A percentile compares a stretch with the other conserved stretches of the same genome.
Conservation (phyloP, 345 rosid genomes). For the Citrus maxima region DNA sequence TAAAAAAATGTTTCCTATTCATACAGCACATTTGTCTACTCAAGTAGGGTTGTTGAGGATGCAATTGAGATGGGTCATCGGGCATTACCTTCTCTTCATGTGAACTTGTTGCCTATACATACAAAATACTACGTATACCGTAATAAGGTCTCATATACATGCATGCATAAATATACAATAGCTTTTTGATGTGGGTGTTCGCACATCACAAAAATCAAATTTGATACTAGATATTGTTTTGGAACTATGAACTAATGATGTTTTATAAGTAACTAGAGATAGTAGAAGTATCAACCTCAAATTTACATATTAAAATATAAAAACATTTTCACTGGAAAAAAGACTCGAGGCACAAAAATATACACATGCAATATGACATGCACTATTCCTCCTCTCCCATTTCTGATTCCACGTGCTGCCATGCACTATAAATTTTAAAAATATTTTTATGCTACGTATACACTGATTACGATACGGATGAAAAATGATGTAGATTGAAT, state of each 20-base stretch:
- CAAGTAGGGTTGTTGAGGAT: conserved; percentile 21
- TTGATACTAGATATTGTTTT: neutral
- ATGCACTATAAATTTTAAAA: neutral
- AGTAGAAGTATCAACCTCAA: too few species aligned
- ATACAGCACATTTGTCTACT: conserved; percentile 18
- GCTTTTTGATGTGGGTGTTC: too few species aligned
- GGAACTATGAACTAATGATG: too few species aligned
- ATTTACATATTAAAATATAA: too few species aligned
- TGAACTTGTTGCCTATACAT: neutral
- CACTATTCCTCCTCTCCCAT: neutral
- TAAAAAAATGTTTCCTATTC: conserved; percentile 32
- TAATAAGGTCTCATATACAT: neutral
- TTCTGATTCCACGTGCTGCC: too few species aligned
- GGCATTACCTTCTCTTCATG: neutral
- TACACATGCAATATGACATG: neutral
- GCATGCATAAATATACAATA: too few species aligned
- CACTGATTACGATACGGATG: neutral
- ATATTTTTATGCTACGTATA: neutral
- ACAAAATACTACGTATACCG: neutral
- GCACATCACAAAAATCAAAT: too few species aligned
- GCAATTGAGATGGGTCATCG: conserved; percentile 20
- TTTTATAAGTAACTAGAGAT: too few species aligned
- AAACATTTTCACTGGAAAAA: neutral
- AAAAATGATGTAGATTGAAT: neutral
- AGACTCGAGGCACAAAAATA: neutral